Base-by-base conservation (phyloP, 345 rosid genomes). In the Sapria himalayana region DNA sequence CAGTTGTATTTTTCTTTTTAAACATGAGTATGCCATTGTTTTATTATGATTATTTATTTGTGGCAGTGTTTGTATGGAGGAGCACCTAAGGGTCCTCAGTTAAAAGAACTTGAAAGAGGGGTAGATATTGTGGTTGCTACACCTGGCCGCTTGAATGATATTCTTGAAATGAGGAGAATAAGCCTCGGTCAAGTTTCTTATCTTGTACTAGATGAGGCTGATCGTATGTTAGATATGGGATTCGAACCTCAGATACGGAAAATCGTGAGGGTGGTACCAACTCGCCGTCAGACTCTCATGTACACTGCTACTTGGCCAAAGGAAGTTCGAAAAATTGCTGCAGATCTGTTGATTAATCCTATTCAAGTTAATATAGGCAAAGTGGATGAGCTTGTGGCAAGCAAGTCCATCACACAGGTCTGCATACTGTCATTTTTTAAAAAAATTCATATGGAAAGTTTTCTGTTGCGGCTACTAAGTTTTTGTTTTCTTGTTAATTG, bases 191-290 rank as follows among this genome's bases (percentile, higher is more conserved):
- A 89, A 54, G 69, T 89, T 39, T 79, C 93, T 22, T 82, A 82
- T 63, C 95, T 89, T 48, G 98, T 89, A 56, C 65, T 82, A 9
- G 95, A 89, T 51, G 98, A 89, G 67, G 98, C 98, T 51, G 98
- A 89, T 67, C 80, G 93, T 39, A 89, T 89, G 98, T 60, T 82
- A 56, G 98, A 89, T 64, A 89, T 89, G 98, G 98, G 98, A 25
- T 89, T 89, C 45, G 98, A 89, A 52, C 98, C 94, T 16, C 98
- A 89, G 54, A 89, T 89, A 58, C 49, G 95, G 53, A 89, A 82
- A 71, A 79, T 89, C 50, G 94, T 89, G 39, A 89, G 74, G 39
- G 94, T 78, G 64, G 81, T 82, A 7, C 98, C 98, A 31, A 46
- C 84, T 18, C 74, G 78, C 37, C 89, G 98, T 21, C 98, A 89